Evolutionary conservation across 768 basidiomycete genomes (phyloP), one percentile per base, ranked within the genome.

Genomic region (Gloeopeniophorella convolvens): DNA sequence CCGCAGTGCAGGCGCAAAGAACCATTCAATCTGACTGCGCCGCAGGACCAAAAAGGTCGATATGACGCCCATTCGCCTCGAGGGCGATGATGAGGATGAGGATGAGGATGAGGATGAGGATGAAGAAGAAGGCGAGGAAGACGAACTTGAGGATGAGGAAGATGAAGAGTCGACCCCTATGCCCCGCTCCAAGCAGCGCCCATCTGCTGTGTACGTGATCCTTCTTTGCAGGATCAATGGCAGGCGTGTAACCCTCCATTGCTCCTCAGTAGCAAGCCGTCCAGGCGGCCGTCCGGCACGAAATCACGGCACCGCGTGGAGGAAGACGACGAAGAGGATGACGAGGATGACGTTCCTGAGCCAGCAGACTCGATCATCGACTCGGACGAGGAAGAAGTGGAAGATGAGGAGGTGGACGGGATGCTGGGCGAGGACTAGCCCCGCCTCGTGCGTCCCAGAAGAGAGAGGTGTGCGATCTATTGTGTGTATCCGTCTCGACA

Each of bases 61-160:
- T 39, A 42, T 59, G 57, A 57, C 40, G 16, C 40, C 56, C 11
- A 43, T 60, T 34, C 53, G 39, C 33, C 52, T 66, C 26, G 51
- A 60, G 30, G 56, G 45, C 43, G 61, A 62, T 35, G 57, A 60
- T 8, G 64, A 67, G 12, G 71, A 78, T 20, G 74, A 76, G 3
- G 66, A 57, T 1, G 57, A 45, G 11, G 57, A 50, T 5, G 52
- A 53, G 2, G 62, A 64, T 11, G 56, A 55, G 1, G 62, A 59
- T 8, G 62, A 59, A 1, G 60, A 45, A 1, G 27, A 48, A 13
- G 21, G 27, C 8, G 42, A 42, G n/a, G 39, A 40, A n/a, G n/a
- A n/a, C n/a, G n/a, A n/a, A n/a, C n/a, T n/a, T 1, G 45, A 45
- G 0, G 52, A 55, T 3, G 56, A 57, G 1, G 48, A 54, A 1